Evolutionary conservation across 306 rosid genomes (phyloP), one percentile per base, ranked within the genome.

Genomic region (Elaeagnus macrophylla): DNA sequence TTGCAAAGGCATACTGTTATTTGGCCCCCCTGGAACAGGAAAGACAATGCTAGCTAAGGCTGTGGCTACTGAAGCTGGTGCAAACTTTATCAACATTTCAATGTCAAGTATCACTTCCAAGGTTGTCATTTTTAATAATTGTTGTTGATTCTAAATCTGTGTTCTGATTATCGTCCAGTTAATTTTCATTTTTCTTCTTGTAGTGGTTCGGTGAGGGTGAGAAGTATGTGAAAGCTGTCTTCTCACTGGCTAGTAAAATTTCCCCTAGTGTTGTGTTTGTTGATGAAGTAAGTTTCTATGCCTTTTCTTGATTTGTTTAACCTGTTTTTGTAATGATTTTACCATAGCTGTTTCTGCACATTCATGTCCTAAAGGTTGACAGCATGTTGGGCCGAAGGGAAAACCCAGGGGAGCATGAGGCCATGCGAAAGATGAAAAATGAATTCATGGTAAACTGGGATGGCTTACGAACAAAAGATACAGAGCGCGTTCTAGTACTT

Each of bases 141-240:
- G 37, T 41, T 61, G 35, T 25, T 25, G 32, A 32, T 14, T 61
- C 54, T 18, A 45, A 13, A 20, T 51, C 48, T 60, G 25, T 51
- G 2, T 36, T 9, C 47, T 51, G 53, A 41, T 56, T 52, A n/a
- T 51, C 50, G 57, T 53, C 32, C 32, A 25, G 32, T 25, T 25
- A 25, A 25, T 15, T 47, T 7, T 62, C 38, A 63, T 53, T 51
- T 43, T 42, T 64, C 71, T 65, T 64, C 42, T 67, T 76, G 74
- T 81, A 93, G 99, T 93, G 99, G 99, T 93, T 93, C 74, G 99
- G 99, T 12, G 99, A 93, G 86, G 99, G 99, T 54, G 99, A 93
- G 70, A 93, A 93, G 77, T 93, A 88, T 8, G 99, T 93, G 68
- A 93, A 93, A 83, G 99, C 99, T 68, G 99, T 93, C 60, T 88